Percentiles rank a stretch among this genome's conserved stretches.
Evolutionary conservation across 148 eudicot genomes (phyloP).

Genomic region (Rhododendron vialii): DNA sequence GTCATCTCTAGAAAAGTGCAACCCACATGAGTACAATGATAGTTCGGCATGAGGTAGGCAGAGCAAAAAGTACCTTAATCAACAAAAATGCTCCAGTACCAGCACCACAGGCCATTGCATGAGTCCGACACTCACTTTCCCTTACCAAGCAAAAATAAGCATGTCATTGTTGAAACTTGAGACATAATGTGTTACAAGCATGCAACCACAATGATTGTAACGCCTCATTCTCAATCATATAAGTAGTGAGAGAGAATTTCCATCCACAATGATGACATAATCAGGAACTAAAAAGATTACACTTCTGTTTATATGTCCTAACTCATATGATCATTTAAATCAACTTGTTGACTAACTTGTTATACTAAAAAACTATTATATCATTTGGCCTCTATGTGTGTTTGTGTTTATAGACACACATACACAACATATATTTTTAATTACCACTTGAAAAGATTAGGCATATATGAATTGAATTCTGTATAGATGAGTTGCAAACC

Average conservation of each 20-base stretch:
- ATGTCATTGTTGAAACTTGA: slow-evolving; percentile 8
- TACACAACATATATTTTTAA: neutral
- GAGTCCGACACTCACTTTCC: slow-evolving; percentile 68
- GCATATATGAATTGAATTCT: neutral
- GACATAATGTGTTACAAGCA: neutral
- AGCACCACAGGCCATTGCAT: slow-evolving; percentile 86
- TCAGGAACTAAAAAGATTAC: neutral
- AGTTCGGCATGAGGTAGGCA: neutral
- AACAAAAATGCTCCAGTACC: slow-evolving; percentile 82
- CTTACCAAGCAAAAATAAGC: slow-evolving; percentile 29
- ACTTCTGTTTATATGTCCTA: neutral
- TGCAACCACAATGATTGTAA: neutral
- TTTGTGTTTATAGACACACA: neutral
- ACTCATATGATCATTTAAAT: neutral
- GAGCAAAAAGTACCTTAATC: slow-evolving; percentile 51
- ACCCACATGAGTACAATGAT: neutral
- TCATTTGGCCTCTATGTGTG: neutral
- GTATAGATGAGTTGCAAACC: slow-evolving; percentile 32
- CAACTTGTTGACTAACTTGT: neutral
- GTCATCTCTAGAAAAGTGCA: neutral
- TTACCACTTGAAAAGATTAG: neutral
- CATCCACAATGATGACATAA: neutral
- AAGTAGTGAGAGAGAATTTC: neutral
- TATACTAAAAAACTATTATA: neutral
- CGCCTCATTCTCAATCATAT: neutral